phyloP scores from a whole-genome alignment of 768 basidiomycete genomes.

The Auriscalpium orientale region DNA sequence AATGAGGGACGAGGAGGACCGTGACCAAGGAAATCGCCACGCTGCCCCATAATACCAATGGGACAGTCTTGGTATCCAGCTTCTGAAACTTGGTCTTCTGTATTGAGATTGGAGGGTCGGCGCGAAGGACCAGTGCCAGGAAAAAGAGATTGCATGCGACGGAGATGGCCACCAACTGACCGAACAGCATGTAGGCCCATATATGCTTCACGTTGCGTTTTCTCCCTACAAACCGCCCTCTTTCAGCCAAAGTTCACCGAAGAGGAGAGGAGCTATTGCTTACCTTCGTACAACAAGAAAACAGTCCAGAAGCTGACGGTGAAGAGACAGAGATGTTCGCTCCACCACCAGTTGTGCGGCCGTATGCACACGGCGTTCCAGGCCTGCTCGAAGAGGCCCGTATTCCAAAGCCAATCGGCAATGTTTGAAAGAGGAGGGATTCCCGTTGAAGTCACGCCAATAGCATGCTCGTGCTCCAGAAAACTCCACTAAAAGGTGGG shows the following conservation, averaged over 20 bases:
- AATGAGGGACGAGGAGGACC: conserved; percentile 37
- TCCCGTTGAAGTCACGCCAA: background rate
- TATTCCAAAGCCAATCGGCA: conserved; percentile 45
- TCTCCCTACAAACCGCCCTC: conserved; percentile 22
- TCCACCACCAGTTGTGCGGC: conserved; percentile 61
- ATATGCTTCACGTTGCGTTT: conserved; percentile 36
- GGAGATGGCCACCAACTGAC: conserved; percentile 64
- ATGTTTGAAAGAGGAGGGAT: conserved; percentile 25
- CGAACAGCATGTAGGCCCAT: conserved; percentile 68
- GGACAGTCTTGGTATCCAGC: conserved; percentile 1
- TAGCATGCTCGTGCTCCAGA: conserved; percentile 30
- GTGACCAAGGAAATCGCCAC: conserved; percentile 40
- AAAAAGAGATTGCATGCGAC: conserved; percentile 61
- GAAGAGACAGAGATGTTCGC: conserved; percentile 54
- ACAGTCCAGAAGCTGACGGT: conserved; percentile 51
- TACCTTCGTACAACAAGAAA: conserved; percentile 46
- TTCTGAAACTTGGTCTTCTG: background rate
- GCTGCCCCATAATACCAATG: conserved; percentile 31
- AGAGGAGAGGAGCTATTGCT: conserved; percentile 3
- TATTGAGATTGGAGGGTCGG: conserved; percentile 8
- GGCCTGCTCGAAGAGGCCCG: conserved; percentile 55
- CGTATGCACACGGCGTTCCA: conserved; percentile 32
- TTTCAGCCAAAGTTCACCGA: background rate
- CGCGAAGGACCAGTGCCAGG: conserved; percentile 37
- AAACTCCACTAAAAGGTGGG: conserved; percentile 44